These are phyloP conservation scores for Trypanosoma scelopori DNA, from an alignment of 208 protist species.

Conservation along the genomic window DNA sequence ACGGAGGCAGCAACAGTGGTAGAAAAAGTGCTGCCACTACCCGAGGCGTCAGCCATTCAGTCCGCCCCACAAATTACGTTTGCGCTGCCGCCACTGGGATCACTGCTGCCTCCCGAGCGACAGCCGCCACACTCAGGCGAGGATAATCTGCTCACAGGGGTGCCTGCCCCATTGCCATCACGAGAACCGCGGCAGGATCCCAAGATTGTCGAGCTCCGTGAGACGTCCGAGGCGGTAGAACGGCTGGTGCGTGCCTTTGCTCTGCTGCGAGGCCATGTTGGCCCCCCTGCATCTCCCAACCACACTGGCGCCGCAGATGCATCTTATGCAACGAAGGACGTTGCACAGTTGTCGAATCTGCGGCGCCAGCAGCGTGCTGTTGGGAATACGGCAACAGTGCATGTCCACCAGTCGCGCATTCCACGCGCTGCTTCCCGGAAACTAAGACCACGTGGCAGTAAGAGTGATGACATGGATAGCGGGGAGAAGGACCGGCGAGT, in stretches of 20 bases:
- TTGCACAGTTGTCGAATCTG: conserved; percentile 22
- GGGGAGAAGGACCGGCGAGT: background rate
- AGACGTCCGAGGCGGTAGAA: conserved; percentile 85
- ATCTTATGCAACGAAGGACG: conserved; percentile 15
- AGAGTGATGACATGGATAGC: background rate
- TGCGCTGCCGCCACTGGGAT: background rate
- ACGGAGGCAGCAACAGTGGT: background rate
- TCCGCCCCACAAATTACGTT: background rate
- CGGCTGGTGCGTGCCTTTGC: conserved; percentile 81
- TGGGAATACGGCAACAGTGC: conserved; percentile 26
- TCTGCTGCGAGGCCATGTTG: conserved; percentile 47
- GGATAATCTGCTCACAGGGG: conserved; percentile 3
- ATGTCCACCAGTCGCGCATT: background rate
- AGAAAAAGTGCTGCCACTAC: background rate
- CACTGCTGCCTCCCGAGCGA: background rate
- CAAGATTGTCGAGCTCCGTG: conserved; percentile 60
- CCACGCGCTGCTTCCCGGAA: background rate
- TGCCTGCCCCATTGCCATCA: conserved; percentile 43
- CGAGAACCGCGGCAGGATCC: conserved; percentile 31
- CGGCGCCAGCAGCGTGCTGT: conserved; percentile 25
- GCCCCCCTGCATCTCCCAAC: background rate
- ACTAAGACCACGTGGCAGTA: background rate
- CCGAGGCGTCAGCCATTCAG: background rate
- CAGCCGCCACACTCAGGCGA: background rate
- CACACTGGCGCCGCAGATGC: background rate